Percentiles rank a stretch among this genome's conserved stretches.
These are phyloP conservation scores for Cryptosporidium ryanae DNA, from an alignment of 169 alveolate genomes.

Conservation along the genomic window DNA sequence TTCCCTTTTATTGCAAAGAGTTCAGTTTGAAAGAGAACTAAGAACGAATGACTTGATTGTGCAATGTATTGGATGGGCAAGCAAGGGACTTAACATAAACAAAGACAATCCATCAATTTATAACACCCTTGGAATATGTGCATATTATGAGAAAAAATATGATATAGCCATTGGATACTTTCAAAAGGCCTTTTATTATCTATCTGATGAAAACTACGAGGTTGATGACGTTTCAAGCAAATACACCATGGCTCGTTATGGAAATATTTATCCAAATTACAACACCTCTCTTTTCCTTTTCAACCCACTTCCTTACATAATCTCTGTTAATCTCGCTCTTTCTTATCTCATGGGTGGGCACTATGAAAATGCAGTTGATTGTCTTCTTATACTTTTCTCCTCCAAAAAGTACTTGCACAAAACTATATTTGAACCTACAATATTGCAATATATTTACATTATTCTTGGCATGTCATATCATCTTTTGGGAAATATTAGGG, in stretches of 20 bases:
- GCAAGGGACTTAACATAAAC: conserved; percentile 39
- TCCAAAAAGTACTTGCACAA: conserved; percentile 32
- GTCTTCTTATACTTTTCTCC: conserved; percentile 11
- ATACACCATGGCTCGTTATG: neutral
- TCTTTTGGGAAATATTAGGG: conserved; percentile 34
- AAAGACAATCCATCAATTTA: conserved; percentile 38
- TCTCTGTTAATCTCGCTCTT: conserved; percentile 41
- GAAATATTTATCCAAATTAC: conserved; percentile 7
- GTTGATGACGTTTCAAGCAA: neutral
- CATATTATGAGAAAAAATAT: conserved; percentile 59
- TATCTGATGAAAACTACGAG: neutral
- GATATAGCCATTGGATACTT: conserved; percentile 69
- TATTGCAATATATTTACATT: conserved; percentile 49
- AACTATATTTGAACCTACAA: conserved; percentile 26
- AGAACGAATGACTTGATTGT: conserved; percentile 14
- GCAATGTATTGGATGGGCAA: conserved; percentile 62
- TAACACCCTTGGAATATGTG: conserved; percentile 45
- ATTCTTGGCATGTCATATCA: conserved; percentile 39
- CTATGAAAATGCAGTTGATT: conserved; percentile 46
- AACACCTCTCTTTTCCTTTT: conserved; percentile 42
- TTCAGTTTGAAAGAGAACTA: conserved; percentile 40
- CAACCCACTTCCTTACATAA: conserved; percentile 40
- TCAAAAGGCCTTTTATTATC: conserved; percentile 39
- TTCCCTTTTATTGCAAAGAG: conserved; percentile 54
- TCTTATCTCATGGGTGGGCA: conserved; percentile 68